Percentiles rank a stretch among this genome's conserved stretches.
These are phyloP conservation scores for Canariomyces notabilis DNA, from an alignment of 2,329 filamentous ascomycete species.

Conservation along the genomic window DNA sequence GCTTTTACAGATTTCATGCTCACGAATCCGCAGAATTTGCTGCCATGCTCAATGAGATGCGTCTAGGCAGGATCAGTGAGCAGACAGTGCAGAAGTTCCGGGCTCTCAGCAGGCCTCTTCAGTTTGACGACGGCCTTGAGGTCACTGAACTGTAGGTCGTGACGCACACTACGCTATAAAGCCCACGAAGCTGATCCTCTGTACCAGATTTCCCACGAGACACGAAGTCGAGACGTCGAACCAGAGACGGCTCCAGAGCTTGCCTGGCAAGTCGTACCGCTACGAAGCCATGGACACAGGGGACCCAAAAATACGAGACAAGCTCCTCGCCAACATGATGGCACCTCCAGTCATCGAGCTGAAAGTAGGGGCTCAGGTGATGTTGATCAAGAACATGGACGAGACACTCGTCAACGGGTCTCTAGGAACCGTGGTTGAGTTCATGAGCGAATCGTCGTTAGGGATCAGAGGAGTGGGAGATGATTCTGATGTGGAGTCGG, in stretches of 20 bases:
- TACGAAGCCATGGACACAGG: slow-evolving; percentile 76
- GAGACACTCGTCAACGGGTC: slow-evolving; percentile 91
- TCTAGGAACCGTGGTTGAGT: slow-evolving; percentile 75
- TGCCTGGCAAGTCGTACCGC: slow-evolving; percentile 62
- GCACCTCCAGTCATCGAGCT: slow-evolving; percentile 74
- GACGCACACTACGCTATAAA: neutral
- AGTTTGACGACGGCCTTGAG: slow-evolving; percentile 68
- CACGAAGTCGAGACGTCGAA: slow-evolving; percentile 88
- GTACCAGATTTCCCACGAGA: slow-evolving; percentile 72
- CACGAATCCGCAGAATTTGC: slow-evolving; percentile 61
- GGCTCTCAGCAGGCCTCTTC: slow-evolving; percentile 63
- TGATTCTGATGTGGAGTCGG: slow-evolving; percentile 39
- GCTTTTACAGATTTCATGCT: slow-evolving; percentile 23
- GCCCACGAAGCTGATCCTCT: neutral
- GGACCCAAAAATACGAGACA: slow-evolving; percentile 67
- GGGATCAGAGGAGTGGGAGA: slow-evolving; percentile 30
- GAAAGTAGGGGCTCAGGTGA: slow-evolving; percentile 92
- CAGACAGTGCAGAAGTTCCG: slow-evolving; percentile 73
- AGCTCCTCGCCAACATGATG: slow-evolving; percentile 84
- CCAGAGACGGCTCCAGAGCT: slow-evolving; percentile 61
- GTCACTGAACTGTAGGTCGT: slow-evolving; percentile 71
- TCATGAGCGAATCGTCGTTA: slow-evolving; percentile 54
- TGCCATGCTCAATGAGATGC: slow-evolving; percentile 96
- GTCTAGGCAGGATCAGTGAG: slow-evolving; percentile 74
- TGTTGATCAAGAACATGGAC: slow-evolving; percentile 99